Evolutionary conservation across 306 rosid genomes (phyloP).

Genomic region (Malus sylvestris): DNA sequence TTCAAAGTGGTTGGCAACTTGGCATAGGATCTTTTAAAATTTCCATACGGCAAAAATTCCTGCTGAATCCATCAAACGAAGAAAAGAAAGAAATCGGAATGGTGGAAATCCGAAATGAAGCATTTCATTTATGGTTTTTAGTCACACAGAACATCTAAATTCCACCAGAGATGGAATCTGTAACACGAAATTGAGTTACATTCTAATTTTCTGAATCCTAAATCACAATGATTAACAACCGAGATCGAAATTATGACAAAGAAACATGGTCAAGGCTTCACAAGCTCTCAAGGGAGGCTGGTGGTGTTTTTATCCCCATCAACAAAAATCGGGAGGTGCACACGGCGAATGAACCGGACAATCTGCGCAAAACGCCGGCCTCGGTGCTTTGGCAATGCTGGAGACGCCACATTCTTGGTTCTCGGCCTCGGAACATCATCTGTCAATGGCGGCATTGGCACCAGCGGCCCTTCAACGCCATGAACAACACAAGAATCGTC

Average conservation of each 20-base stretch:
- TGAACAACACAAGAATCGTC: slow-evolving; percentile 13
- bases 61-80: neutral
- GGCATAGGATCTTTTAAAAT: neutral
- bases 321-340: neutral
- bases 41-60: neutral
- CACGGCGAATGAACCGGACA: slow-evolving; percentile 4
- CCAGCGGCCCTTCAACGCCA: slow-evolving; percentile 7
- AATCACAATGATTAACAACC: neutral
- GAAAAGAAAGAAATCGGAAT: neutral
- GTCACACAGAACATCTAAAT: neutral
- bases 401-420: neutral
- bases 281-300: neutral
- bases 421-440: neutral
- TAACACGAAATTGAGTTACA: neutral
- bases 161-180: neutral
- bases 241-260: neutral
- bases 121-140: neutral
- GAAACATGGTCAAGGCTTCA: neutral
- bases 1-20: neutral
- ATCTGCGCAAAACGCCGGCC: neutral
- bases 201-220: neutral
- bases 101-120: neutral
- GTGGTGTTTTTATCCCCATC: neutral
- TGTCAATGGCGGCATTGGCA: neutral
- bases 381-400: neutral